Base-by-base conservation (phyloP, 108 stramenopile genomes). In the Fragilariopsis cylindrus region DNA sequence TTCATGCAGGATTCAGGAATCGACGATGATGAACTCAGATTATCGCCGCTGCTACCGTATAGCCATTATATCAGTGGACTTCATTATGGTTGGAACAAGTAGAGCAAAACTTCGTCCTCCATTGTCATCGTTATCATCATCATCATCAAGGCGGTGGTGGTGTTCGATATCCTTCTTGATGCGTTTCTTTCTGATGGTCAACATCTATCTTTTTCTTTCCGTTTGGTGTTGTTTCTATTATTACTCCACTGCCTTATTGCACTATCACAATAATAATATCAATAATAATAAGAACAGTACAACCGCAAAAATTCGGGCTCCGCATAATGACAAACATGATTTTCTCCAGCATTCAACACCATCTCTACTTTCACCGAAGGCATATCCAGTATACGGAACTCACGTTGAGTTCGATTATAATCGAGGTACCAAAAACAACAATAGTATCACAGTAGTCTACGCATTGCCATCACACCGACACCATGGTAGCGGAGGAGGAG, bases 371-470 rank as follows among this genome's bases (percentile, higher is more conserved):
- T 56, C 55, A 0, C 55, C 55, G 4, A 5, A 56, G 55, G 55
- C 55, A 11, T 56, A 56, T 1, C 55, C 55, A 5, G 55, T 56
- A n/a, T 56, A 56, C 7, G 55, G 55, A 56, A 56, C 55, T 19
- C 55, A 56, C 55, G 19, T 56, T 5, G 55, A 56, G 55, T 19
- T 56, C 55, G 55, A 56, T n/a, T 56, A 19, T n/a, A 56, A 56
- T 15, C 21, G 40, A 7, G 1, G 58, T 21, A 9, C 9, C 58
- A 12, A 60, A 16, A 60, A 15, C 13, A n/a, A 58, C 0, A 58
- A 6, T 39, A 18, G 52, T 53, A 12, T 53, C 15, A n/a, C 52
- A 12, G n/a, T 15, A 53, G 52, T 12, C 2, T 53, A n/a, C 12
- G 15, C 52, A 12, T 53, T 12, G 15, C 15, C 52, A 53, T 12